Evolutionary conservation across 305 asterid genomes (phyloP), one percentile per base, ranked within the genome.

Genomic region (Andrographis paniculata): DNA sequence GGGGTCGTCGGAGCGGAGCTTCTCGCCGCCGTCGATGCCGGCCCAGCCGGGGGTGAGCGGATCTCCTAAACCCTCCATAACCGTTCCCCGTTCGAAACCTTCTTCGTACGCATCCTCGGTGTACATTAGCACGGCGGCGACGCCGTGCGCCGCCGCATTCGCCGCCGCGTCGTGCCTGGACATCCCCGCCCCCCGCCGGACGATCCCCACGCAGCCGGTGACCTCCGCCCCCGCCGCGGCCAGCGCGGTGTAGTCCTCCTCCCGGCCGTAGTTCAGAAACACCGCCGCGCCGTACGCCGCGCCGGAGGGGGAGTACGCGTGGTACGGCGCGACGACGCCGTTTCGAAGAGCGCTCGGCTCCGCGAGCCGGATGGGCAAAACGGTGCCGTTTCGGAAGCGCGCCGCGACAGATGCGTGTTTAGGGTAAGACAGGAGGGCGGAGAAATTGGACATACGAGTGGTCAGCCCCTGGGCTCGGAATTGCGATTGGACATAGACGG

Each of bases 21-120:
- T 76, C 72, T 89, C 95, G 13, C 88, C 87, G 27, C 73, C 73
- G 14, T 63, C 74, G 5, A 55, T 30, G 44, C 79, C 86, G 21
- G 86, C 80, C 96, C 98, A 89, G 9, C 88, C 94, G 8, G 97
- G 96, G 61, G 61, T 89, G 20, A 86, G 75, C 46, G 98, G 96
- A 82, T 89, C 98, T 72, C 96, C 98, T 52, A 82, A 42, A 6
- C 91, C 96, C 24, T 68, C 68, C 93, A 86, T 70, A 40, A 82
- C 96, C 1, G 96, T 86, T 63, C 96, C 98, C 66, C 95, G 78
- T 67, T 89, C 95, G 21, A 89, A 82, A 55, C 96, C 96, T 33
- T 66, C 71, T 18, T 60, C 55, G 36, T 36, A 71, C 45, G 57
- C 84, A 5, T 87, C 60, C 69, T 86, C 95, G 23, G 95, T 82